Conservation (phyloP, 495 filamentous ascomycete species). For the Tetracladium marchalianum region DNA sequence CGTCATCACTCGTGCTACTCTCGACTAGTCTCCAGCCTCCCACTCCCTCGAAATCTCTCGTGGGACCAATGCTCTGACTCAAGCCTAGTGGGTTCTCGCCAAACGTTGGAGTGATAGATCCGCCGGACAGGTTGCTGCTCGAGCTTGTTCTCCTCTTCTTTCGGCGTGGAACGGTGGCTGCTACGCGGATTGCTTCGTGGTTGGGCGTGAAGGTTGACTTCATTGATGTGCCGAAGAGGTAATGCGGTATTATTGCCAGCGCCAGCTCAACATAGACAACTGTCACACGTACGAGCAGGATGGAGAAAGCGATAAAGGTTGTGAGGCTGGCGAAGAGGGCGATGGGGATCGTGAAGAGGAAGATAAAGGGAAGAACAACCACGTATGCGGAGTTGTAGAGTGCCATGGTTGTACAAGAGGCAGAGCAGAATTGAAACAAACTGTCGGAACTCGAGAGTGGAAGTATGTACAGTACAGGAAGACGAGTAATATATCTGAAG, state of each 20-base stretch:
- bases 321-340: conserved; percentile 60
- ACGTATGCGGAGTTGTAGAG: conserved; percentile 37
- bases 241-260: conserved; percentile 46
- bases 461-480: conserved; percentile 1
- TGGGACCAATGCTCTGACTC: conserved; percentile 31
- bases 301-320: conserved; percentile 51
- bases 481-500: too few species aligned
- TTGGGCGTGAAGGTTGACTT: neutral
- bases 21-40: conserved; percentile 61
- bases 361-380: conserved; percentile 47
- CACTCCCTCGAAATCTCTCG: conserved; percentile 77
- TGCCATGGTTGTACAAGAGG: conserved; percentile 25
- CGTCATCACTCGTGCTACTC: conserved; percentile 44
- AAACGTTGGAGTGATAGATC: conserved; percentile 24
- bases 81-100: conserved; percentile 23
- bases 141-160: conserved; percentile 23
- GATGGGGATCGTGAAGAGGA: conserved; percentile 59
- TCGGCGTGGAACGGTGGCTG: conserved; percentile 14
- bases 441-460: conserved; percentile 9
- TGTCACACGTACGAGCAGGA: conserved; percentile 53
- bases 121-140: conserved; percentile 26
- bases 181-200: neutral
- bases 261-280: conserved; percentile 63
- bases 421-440: neutral
- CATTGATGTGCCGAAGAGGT: conserved; percentile 32